A percentile compares a stretch with the other conserved stretches of the same genome.
phyloP scores from a whole-genome alignment of 108 stramenopile species.

The Nitzschia sp. region DNA sequence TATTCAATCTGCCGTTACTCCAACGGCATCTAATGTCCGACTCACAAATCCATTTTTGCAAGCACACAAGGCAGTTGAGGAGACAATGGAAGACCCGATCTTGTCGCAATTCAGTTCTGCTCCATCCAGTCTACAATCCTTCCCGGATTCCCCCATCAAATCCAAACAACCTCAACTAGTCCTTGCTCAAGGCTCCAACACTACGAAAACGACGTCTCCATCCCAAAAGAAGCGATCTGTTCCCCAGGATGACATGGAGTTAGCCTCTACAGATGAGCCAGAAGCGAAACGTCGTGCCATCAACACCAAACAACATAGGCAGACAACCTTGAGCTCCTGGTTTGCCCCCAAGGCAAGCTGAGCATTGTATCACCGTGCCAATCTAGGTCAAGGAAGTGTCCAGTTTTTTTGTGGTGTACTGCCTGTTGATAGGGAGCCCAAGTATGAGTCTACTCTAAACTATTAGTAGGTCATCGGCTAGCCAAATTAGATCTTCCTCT shows the following conservation, averaged over 20 bases:
- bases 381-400: too few species aligned
- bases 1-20: conserved; percentile 28
- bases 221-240: conserved; percentile 18
- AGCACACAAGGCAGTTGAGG: not conserved
- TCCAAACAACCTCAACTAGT: not conserved
- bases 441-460: too few species aligned
- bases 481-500: too few species aligned
- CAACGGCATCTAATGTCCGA: conserved; percentile 14
- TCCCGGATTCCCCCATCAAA: conserved; percentile 21
- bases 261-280: not conserved
- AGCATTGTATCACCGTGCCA: too few species aligned
- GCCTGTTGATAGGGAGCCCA: too few species aligned
- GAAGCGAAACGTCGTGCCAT: conserved; percentile 4
- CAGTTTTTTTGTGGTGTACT: too few species aligned
- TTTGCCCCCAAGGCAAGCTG: conserved; percentile 13
- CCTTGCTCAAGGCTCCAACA: not conserved
- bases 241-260: not conserved
- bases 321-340: conserved; percentile 31
- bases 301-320: conserved; percentile 4
- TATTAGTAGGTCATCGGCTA: too few species aligned
- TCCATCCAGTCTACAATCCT: conserved; percentile 32
- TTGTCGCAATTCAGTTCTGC: conserved; percentile 37
- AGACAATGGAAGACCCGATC: conserved; percentile 23
- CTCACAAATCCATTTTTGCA: not conserved
- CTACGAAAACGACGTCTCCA: not conserved